phyloP scores from a whole-genome alignment of 2,329 filamentous ascomycete species.

The Alternaria brassicae region DNA sequence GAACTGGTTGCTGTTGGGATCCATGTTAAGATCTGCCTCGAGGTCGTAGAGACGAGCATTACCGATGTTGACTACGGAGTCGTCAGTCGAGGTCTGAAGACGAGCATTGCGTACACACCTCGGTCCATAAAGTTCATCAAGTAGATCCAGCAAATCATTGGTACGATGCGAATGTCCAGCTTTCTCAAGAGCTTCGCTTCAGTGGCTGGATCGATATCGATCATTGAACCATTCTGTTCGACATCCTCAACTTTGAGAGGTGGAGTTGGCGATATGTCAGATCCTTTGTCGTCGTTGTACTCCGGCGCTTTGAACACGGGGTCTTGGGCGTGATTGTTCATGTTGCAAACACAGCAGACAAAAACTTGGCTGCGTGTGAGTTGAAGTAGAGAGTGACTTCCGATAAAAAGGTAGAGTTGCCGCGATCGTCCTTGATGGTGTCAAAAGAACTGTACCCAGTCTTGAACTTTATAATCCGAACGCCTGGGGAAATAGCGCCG shows the following conservation, averaged over 20 bases:
- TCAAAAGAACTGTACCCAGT: slow-evolving; percentile 9
- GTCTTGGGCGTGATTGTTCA: slow-evolving; percentile 1
- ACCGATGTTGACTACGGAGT: slow-evolving; percentile 37
- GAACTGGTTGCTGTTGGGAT: slow-evolving; percentile 24
- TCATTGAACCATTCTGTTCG: slow-evolving; percentile 12
- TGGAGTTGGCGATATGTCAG: slow-evolving; percentile 17
- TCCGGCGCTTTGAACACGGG: slow-evolving; percentile 7
- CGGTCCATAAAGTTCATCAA: slow-evolving; percentile 57
- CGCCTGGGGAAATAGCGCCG: slow-evolving; percentile 5
- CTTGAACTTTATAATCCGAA: slow-evolving; percentile 16
- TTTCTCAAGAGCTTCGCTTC: slow-evolving; percentile 58
- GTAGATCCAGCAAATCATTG: slow-evolving; percentile 64
- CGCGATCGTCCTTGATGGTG: slow-evolving; percentile 11
- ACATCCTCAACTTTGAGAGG: slow-evolving; percentile 24
- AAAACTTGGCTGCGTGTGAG: neutral
- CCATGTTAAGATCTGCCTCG: slow-evolving; percentile 30
- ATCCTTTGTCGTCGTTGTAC: slow-evolving; percentile 20
- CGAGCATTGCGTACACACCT: slow-evolving; percentile 35
- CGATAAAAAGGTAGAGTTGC: neutral
- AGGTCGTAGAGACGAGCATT: slow-evolving; percentile 50
- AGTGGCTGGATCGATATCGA: slow-evolving; percentile 52
- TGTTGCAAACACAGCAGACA: slow-evolving; percentile 5
- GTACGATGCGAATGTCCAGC: slow-evolving; percentile 58
- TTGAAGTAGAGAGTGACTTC: neutral
- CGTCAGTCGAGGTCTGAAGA: neutral